Evolutionary conservation across 225 moss, liverwort and hornwort genomes (phyloP).

Genomic region (Physcomitrium patens): DNA sequence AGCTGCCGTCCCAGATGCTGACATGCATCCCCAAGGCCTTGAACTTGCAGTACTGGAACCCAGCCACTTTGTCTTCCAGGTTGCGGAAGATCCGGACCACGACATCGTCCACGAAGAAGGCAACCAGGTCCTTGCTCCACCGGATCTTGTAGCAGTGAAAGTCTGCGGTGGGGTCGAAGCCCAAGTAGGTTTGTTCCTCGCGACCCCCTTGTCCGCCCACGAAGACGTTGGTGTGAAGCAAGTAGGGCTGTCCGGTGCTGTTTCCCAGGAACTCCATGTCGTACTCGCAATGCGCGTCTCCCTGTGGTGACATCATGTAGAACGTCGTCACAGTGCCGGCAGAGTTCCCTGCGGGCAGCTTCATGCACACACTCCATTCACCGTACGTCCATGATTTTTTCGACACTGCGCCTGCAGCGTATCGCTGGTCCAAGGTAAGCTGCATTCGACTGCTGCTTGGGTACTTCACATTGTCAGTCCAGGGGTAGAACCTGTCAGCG

Average conservation of each 20-base stretch:
- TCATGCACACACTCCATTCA: slow-evolving; percentile 48
- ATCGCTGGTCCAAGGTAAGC: slow-evolving; percentile 28
- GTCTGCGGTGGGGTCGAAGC: slow-evolving; percentile 52
- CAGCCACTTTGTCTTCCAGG: slow-evolving; percentile 22
- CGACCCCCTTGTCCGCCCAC: slow-evolving; percentile 53
- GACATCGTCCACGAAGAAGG: slow-evolving; percentile 73
- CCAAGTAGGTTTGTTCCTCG: slow-evolving; percentile 56
- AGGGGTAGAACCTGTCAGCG: slow-evolving; percentile 17
- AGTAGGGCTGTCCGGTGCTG: slow-evolving; percentile 37
- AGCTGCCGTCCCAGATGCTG: slow-evolving; percentile 86
- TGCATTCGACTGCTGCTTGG: slow-evolving; percentile 11
- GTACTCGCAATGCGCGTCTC: slow-evolving; percentile 45
- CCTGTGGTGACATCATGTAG: slow-evolving; percentile 47
- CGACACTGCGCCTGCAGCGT: slow-evolving; percentile 53
- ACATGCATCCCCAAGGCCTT: slow-evolving; percentile 70
- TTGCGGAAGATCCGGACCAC: slow-evolving; percentile 75
- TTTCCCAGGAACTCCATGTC: slow-evolving; percentile 74
- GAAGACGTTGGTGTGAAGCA: slow-evolving; percentile 67
- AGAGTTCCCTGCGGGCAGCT: slow-evolving; percentile 50
- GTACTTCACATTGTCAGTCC: slow-evolving; percentile 46
- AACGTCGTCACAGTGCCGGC: slow-evolving; percentile 59
- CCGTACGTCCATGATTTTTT: slow-evolving; percentile 50
- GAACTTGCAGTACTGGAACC: slow-evolving; percentile 40
- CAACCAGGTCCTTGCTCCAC: slow-evolving; percentile 51
- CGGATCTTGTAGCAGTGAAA: slow-evolving; percentile 60